Evolutionary conservation across 1,284 basidiomycete genomes (phyloP).

Genomic region (Trametes versicolor): DNA sequence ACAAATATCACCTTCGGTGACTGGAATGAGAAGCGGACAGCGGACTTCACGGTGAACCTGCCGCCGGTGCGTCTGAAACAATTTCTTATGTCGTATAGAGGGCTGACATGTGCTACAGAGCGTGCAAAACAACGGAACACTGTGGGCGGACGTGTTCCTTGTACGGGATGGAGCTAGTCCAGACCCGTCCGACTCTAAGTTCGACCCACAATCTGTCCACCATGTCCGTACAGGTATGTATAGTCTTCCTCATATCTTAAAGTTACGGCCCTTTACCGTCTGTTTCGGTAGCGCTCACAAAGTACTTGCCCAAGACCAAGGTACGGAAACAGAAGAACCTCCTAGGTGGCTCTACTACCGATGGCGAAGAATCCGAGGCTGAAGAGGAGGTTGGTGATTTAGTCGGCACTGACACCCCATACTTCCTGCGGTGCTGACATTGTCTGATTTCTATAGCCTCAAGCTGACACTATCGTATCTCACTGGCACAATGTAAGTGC

Average conservation of each 20-base stretch:
- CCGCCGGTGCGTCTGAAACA: constrained; percentile 64
- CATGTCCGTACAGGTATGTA: constrained; percentile 83
- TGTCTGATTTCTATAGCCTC: constrained; percentile 26
- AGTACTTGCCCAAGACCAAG: constrained; percentile 80
- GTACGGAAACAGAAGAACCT: constrained; percentile 88
- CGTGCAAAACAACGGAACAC: constrained; percentile 82
- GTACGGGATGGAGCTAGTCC: constrained; percentile 72
- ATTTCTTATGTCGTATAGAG: too few species aligned
- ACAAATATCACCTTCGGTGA: constrained; percentile 86
- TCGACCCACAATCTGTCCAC: constrained; percentile 68
- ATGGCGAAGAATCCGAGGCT: constrained; percentile 29
- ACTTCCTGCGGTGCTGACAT: background rate
- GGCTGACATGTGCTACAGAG: constrained; percentile 51
- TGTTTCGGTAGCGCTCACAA: constrained; percentile 76
- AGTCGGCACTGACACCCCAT: constrained; percentile 31
- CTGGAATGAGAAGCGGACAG: constrained; percentile 75
- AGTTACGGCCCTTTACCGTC: background rate
- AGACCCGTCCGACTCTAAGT: constrained; percentile 65
- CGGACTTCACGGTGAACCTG: constrained; percentile 75
- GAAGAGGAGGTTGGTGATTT: constrained; percentile 49
- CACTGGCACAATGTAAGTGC: constrained; percentile 82
- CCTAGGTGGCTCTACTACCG: constrained; percentile 53
- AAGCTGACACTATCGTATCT: constrained; percentile 72
- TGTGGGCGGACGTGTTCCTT: constrained; percentile 91
- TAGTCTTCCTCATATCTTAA: too few species aligned